A percentile compares a stretch with the other conserved stretches of the same genome.
Conservation (phyloP, 306 rosid genomes). For the Acmispon strigosus region DNA sequence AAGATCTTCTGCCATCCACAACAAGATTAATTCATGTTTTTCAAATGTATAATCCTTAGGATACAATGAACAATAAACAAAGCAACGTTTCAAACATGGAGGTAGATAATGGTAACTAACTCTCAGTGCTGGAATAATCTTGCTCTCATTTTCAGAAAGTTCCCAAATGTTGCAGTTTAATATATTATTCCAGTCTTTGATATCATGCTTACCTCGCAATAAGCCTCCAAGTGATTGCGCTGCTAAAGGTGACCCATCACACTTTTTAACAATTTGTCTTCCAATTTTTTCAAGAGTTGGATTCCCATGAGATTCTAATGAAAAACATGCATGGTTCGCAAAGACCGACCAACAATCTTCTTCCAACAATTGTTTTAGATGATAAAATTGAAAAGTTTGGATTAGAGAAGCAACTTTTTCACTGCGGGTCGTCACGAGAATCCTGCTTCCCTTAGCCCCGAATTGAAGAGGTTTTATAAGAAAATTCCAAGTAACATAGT, state of each 20-base stretch:
- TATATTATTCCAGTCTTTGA: neutral
- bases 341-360: no score
- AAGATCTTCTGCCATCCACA: conserved; percentile 24
- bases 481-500: no score
- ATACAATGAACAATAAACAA: conserved; percentile 34
- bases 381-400: no score
- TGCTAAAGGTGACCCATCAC: conserved; percentile 33
- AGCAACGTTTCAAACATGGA: conserved; percentile 23
- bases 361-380: no score
- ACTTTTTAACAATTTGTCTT: neutral
- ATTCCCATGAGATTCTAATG: neutral
- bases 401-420: no score
- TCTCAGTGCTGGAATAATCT: neutral
- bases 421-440: no score
- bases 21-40: neutral
- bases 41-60: conserved; percentile 17
- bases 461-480: no score
- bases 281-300: neutral
- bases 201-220: neutral
- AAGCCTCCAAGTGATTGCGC: conserved; percentile 20
- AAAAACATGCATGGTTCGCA: no score
- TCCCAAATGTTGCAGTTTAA: neutral
- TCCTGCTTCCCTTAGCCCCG: no score
- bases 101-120: conserved; percentile 34
- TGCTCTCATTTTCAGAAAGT: no score